Base-by-base conservation (phyloP, 2,329 filamentous ascomycete species). In the Coniochaeta ligniaria region DNA sequence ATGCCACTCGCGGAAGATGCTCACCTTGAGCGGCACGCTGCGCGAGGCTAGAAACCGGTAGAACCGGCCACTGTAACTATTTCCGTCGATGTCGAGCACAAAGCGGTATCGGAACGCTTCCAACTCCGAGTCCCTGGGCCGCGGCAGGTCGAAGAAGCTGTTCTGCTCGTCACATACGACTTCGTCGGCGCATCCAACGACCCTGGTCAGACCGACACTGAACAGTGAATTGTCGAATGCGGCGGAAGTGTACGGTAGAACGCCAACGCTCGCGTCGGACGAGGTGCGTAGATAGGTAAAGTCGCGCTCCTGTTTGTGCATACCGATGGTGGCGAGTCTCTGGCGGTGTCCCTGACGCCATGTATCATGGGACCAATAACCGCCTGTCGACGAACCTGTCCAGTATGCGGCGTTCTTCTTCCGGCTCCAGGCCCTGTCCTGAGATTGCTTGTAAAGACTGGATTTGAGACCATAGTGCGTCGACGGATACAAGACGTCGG, bases 1-100 rank as follows among this genome's bases (percentile, higher is more conserved):
- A 61, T 85, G 82, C 83, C 83, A 86, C 67, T 85, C 83, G 2
- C 75, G 73, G 8, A 83, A 69, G 0, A 84, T 64, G 0, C 81
- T 82, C 63, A 80, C 75, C 65, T 85, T 86, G 17, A 86, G 66
- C 0, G 79, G 78, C 0, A 74, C 65, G 1, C 76, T 79, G 3
- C 71, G 73, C 0, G 79, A 82, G 0, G 77, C 75, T 1, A 86
- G 68, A 0, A 85, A 68, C 41, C 76, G 76, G 65, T 81, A 80
- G 65, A 75, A 86, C 0, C 82, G 76, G 0, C 81, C 82, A 35
- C 78, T 82, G 61, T 82, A 79, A 4, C 79, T 78, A 66, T 85
- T 84, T 1, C 83, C 83, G 66, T 85, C 83, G 2, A 83, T 61
- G 61, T 85, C 83, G 59, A 84, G 77, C 0, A 75, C 76, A 0